Conservation (phyloP, 805 yeast species). For the Starmerella vitae region DNA sequence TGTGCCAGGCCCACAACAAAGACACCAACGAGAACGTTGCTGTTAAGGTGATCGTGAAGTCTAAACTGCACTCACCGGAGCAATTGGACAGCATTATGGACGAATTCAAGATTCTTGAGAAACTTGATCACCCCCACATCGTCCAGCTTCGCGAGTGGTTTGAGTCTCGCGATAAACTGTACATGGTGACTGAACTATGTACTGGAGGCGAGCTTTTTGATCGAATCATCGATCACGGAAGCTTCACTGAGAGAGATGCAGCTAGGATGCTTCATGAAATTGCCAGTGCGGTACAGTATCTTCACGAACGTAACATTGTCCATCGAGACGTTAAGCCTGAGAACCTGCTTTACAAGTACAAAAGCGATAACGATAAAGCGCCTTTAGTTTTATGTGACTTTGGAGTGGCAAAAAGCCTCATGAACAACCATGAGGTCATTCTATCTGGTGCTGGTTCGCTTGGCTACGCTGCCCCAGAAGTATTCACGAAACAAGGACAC, state of each 20-base stretch:
- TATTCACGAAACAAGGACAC: conserved; percentile 67
- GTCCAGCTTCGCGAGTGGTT: conserved; percentile 89
- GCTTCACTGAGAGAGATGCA: conserved; percentile 83
- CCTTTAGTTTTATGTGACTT: conserved; percentile 84
- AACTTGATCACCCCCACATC: conserved; percentile 67
- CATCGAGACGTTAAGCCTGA: conserved; percentile 95
- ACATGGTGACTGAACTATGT: conserved; percentile 86
- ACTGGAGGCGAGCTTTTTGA: conserved; percentile 94
- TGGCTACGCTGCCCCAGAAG: conserved; percentile 97
- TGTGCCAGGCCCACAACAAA: conserved; percentile 52
- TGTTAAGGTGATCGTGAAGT: conserved; percentile 74
- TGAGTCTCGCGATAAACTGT: conserved; percentile 82
- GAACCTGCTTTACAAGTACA: conserved; percentile 50
- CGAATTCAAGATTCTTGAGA: conserved; percentile 57
- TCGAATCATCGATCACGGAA: conserved; percentile 64
- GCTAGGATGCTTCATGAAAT: conserved; percentile 59
- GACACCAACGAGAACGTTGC: conserved; percentile 63
- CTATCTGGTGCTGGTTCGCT: conserved; percentile 76
- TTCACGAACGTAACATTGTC: conserved; percentile 66
- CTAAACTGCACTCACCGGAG: conserved; percentile 51
- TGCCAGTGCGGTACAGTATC: conserved; percentile 61
- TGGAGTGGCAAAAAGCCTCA: conserved; percentile 78
- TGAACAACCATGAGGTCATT: conserved; percentile 44
- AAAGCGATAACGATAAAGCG: conserved; percentile 47
- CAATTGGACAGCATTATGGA: conserved; percentile 65